Evolutionary conservation across 768 basidiomycete genomes (phyloP).

Genomic region (Coprinellus micaceus): DNA sequence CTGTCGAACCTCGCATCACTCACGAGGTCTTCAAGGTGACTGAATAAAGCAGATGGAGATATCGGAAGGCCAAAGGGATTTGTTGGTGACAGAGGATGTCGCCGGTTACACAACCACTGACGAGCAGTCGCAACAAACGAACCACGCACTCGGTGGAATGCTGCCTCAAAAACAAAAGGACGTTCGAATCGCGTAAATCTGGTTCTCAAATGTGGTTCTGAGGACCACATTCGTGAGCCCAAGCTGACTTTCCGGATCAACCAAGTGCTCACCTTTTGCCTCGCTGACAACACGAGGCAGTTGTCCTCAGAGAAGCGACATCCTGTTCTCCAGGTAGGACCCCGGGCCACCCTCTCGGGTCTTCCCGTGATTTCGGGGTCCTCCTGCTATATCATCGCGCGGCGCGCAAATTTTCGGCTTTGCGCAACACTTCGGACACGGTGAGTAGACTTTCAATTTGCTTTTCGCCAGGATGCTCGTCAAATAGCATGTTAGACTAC

Average conservation of each 20-base stretch:
- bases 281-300: constrained; percentile 12
- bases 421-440: constrained; percentile 8
- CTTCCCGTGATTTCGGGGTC: constrained; percentile 14
- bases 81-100: neutral
- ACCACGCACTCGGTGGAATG: constrained; percentile 6
- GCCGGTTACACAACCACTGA: constrained; percentile 1
- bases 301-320: neutral
- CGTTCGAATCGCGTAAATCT: constrained; percentile 20
- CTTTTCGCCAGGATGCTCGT: constrained; percentile 33
- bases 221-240: constrained; percentile 11
- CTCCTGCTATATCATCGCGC: neutral
- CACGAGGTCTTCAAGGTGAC: constrained; percentile 35
- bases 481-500: constrained; percentile 54
- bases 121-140: neutral
- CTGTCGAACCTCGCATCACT: constrained; percentile 28
- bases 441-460: constrained; percentile 17
- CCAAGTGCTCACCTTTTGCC: constrained; percentile 4
- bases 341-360: constrained; percentile 12
- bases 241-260: constrained; percentile 13
- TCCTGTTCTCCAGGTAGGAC: constrained; percentile 2
- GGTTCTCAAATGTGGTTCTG: constrained; percentile 5
- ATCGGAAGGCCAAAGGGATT: constrained; percentile 19
- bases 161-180: constrained; percentile 5
- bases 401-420: constrained; percentile 6
- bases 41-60: constrained; percentile 31